These are phyloP conservation scores for Boletus sp. DNA, from an alignment of 768 basidiomycete genomes.

Conservation along the genomic window DNA sequence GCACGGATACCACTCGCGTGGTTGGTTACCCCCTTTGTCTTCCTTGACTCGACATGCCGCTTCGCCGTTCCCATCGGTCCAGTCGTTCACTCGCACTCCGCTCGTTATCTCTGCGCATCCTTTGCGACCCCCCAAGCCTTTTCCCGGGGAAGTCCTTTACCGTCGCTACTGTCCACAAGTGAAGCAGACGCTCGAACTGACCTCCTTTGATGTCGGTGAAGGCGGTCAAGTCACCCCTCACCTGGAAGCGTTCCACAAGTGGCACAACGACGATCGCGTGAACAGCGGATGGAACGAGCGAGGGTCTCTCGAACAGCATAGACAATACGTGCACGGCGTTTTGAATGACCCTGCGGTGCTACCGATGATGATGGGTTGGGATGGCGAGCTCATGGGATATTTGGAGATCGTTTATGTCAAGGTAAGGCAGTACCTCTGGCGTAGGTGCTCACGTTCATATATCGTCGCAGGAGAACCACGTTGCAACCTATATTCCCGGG, in stretches of 20 bases:
- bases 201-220: slow-evolving; percentile 27
- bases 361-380: slow-evolving; percentile 48
- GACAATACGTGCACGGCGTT: slow-evolving; percentile 36
- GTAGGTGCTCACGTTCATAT: neutral
- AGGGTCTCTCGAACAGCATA: slow-evolving; percentile 44
- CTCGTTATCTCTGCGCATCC: slow-evolving; percentile 51
- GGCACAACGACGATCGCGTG: slow-evolving; percentile 51
- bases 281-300: slow-evolving; percentile 45
- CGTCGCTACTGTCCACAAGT: slow-evolving; percentile 34
- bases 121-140: slow-evolving; percentile 49
- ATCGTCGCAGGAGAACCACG: slow-evolving; percentile 16
- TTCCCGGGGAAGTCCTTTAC: slow-evolving; percentile 41
- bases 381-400: slow-evolving; percentile 43
- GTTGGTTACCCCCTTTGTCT: slow-evolving; percentile 35
- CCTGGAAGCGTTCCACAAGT: slow-evolving; percentile 44
- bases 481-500: slow-evolving; percentile 25
- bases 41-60: slow-evolving; percentile 23
- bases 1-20: slow-evolving; percentile 26
- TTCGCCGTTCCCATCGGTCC: slow-evolving; percentile 35
- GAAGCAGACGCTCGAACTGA: slow-evolving; percentile 31
- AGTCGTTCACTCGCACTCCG: slow-evolving; percentile 44
- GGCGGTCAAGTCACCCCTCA: slow-evolving; percentile 27
- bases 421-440: slow-evolving; percentile 26
- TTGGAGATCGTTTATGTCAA: slow-evolving; percentile 46
- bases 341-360: slow-evolving; percentile 39